phyloP scores from a whole-genome alignment of 768 basidiomycete genomes.

The Tylopilus subfusipes region DNA sequence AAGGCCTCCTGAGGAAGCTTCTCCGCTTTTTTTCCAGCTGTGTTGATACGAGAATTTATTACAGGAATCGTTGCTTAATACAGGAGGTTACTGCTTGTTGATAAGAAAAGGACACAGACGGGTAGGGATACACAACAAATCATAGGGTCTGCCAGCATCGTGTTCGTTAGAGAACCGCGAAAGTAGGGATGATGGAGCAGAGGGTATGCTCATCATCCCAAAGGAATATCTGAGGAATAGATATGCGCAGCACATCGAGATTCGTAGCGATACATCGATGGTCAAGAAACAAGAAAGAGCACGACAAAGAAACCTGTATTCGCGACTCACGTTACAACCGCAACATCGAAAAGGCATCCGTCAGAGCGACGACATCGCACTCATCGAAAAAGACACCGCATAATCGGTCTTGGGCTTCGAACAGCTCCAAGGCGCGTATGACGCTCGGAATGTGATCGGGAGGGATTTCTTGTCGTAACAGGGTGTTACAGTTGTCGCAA shows the following conservation, averaged over 20 bases:
- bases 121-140: constrained; percentile 8
- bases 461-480: constrained; percentile 17
- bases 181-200: background rate
- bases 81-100: background rate
- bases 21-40: background rate
- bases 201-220: background rate
- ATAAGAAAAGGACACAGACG: background rate
- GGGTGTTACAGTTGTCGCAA: constrained; percentile 10
- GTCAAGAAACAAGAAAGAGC: background rate
- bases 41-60: background rate
- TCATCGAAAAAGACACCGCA: constrained; percentile 7
- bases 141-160: background rate
- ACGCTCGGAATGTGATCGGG: constrained; percentile 21
- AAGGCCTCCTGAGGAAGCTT: too few relatives aligned
- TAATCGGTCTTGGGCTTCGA: constrained; percentile 12
- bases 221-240: background rate
- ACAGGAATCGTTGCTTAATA: constrained; percentile 1
- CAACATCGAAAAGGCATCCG: constrained; percentile 22
- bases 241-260: background rate
- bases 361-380: constrained; percentile 13
- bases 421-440: constrained; percentile 19
- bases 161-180: too few relatives aligned
- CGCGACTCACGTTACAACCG: constrained; percentile 3
- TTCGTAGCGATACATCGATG: background rate
- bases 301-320: background rate